Evolutionary conservation across 257 asterid genomes (phyloP).

Genomic region (Solanum sejunctum): DNA sequence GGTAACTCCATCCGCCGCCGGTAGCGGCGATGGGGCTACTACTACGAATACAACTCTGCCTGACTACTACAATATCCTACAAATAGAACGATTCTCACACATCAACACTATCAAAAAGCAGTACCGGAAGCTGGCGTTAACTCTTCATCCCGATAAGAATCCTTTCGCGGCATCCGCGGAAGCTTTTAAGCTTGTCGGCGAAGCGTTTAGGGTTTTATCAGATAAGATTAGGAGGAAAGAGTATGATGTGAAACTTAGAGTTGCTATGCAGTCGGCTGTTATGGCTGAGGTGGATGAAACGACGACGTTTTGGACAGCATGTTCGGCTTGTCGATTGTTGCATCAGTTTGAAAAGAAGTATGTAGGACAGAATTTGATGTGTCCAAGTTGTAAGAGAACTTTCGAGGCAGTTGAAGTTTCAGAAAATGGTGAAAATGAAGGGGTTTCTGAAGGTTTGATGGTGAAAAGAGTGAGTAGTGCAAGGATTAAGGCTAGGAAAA

Average conservation of each 20-base stretch:
- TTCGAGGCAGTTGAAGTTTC: slow-evolving; percentile 57
- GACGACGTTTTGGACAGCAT: slow-evolving; percentile 45
- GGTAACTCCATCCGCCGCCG: neutral
- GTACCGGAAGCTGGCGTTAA: slow-evolving; percentile 66
- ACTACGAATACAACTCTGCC: slow-evolving; percentile 7
- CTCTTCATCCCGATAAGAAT: slow-evolving; percentile 73
- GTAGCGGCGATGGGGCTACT: neutral
- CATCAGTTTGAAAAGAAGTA: slow-evolving; percentile 67
- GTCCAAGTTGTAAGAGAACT: slow-evolving; percentile 58
- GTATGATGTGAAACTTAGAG: slow-evolving; percentile 56
- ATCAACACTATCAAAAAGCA: slow-evolving; percentile 51
- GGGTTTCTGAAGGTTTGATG: neutral
- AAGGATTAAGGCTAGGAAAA: slow-evolving; percentile 38
- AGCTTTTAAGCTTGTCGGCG: slow-evolving; percentile 76
- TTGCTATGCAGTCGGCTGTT: slow-evolving; percentile 53
- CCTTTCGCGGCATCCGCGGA: slow-evolving; percentile 51
- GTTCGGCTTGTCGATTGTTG: slow-evolving; percentile 48
- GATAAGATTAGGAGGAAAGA: slow-evolving; percentile 68
- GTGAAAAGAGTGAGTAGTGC: slow-evolving; percentile 34
- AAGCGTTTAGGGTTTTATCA: slow-evolving; percentile 63
- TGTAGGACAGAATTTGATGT: slow-evolving; percentile 63
- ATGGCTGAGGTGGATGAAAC: slow-evolving; percentile 15
- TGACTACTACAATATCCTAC: slow-evolving; percentile 63
- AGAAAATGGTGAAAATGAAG: slow-evolving; percentile 4
- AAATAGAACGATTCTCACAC: slow-evolving; percentile 57